Evolutionary conservation across 2,329 filamentous ascomycete species (phyloP).

Genomic region (Pseudogymnoascus sp.): DNA sequence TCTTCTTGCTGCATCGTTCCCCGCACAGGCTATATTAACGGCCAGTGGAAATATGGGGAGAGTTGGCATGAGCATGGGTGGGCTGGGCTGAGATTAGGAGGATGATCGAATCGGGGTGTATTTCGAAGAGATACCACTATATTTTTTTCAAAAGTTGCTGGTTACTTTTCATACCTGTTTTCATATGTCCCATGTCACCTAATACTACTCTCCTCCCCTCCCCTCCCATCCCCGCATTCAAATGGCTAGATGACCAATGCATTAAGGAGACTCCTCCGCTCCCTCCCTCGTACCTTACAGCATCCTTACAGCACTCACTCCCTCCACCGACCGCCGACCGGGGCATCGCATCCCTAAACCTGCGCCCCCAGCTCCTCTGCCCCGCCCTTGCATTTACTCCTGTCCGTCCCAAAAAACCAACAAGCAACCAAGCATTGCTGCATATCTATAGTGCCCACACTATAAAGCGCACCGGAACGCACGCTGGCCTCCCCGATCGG

Average conservation of each 20-base stretch:
- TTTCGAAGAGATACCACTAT: neutral
- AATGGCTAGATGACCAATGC: neutral
- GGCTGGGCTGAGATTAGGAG: neutral
- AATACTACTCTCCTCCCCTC: neutral
- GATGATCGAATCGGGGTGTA: neutral
- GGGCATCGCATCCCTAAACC: neutral
- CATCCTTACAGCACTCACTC: neutral
- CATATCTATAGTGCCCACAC: constrained; percentile 1
- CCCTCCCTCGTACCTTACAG: constrained; percentile 1
- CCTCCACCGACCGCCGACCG: neutral
- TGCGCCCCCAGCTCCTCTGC: neutral
- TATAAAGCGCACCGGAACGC: neutral
- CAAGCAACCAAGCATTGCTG: neutral
- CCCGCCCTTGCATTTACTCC: neutral
- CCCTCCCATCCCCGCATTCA: neutral
- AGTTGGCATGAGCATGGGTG: neutral
- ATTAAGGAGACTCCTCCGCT: neutral
- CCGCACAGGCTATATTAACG: too few species aligned
- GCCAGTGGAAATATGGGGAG: too few species aligned
- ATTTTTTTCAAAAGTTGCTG: neutral
- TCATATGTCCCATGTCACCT: neutral
- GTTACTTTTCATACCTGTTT: neutral
- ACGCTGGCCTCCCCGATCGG: neutral
- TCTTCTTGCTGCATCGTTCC: neutral
- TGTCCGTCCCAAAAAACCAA: too few species aligned